Evolutionary conservation across 305 asterid genomes (phyloP).

Genomic region (Rubia balearica): DNA sequence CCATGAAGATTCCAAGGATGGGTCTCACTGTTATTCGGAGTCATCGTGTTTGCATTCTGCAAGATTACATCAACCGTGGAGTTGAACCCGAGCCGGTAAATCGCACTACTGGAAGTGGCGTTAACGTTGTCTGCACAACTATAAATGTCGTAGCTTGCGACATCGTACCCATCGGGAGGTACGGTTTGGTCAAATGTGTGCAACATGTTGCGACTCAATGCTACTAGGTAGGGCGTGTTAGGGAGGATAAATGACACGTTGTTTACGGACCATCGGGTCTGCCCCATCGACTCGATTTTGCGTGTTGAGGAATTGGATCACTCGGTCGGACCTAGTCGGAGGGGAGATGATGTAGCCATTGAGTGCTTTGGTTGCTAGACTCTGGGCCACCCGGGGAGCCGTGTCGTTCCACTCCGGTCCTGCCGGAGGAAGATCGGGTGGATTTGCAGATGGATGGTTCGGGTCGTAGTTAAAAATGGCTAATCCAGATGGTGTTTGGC

Average conservation of each 20-base stretch:
- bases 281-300: constrained; percentile 50
- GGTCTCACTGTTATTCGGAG: constrained; percentile 55
- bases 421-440: constrained; percentile 42
- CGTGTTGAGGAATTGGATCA: constrained; percentile 73
- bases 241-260: constrained; percentile 65
- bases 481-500: constrained; percentile 50
- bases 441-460: constrained; percentile 44
- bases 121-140: constrained; percentile 26
- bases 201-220: constrained; percentile 36
- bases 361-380: constrained; percentile 41
- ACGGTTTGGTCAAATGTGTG: constrained; percentile 41
- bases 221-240: constrained; percentile 62
- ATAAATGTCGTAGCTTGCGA: constrained; percentile 33
- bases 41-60: constrained; percentile 77
- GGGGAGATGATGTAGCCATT: constrained; percentile 48
- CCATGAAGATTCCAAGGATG: constrained; percentile 97
- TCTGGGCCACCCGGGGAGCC: constrained; percentile 39
- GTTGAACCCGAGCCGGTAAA: constrained; percentile 53
- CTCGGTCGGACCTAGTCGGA: constrained; percentile 49
- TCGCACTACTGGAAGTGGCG: constrained; percentile 48
- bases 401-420: constrained; percentile 69
- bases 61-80: constrained; percentile 61
- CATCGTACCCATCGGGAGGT: constrained; percentile 55
- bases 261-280: constrained; percentile 60
- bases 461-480: constrained; percentile 70